Base-by-base conservation (phyloP, 768 basidiomycete species). In the Lentinula raphanica region DNA sequence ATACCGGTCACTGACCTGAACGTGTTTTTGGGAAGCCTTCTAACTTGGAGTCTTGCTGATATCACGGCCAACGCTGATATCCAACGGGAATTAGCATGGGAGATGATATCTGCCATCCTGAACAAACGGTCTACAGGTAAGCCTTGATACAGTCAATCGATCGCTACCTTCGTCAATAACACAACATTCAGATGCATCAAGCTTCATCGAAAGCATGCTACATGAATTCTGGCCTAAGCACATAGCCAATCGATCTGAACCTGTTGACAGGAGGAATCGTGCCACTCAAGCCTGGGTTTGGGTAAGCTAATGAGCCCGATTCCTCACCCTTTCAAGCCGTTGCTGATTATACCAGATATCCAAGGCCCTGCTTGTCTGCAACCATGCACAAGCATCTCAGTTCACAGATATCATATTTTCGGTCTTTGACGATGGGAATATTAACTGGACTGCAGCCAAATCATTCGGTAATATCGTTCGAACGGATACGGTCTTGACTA, bases 81-180 rank as follows among this genome's bases (percentile, higher is more conserved):
- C 0, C 88, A 90, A 66, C 74, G 76, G 60, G 76, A 79, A 29
- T 78, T 84, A 27, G 81, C 78, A 2, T 76, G 81, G 64, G 79
- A 85, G 38, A 64, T 85, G 2, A 67, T 92, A 17, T 78, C 87
- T 1, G 80, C 86, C 0, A 71, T 90, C n/a, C 71, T 94, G 27
- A 97, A 98, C 69, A 92, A 94, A 69, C 82, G 85, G 36, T 75
- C 77, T 9, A 78, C 85, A 39, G 85, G 94, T 93, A 49, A 61
- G 79, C 62, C n/a, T n/a, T n/a, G n/a, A n/a, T n/a, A n/a, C n/a
- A n/a, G n/a, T 44, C 21, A 21, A 3, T 31, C 54, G 23, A 11
- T 53, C 36, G 19, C 38, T 3, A 9, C 25, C 23, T 46, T n/a
- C 25, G n/a, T 49, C 58, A 9, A 11, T 60, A 13, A 46, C 35